phyloP scores from a whole-genome alignment of 2,329 filamentous ascomycete species.

The Amesomyces nigricolor region DNA sequence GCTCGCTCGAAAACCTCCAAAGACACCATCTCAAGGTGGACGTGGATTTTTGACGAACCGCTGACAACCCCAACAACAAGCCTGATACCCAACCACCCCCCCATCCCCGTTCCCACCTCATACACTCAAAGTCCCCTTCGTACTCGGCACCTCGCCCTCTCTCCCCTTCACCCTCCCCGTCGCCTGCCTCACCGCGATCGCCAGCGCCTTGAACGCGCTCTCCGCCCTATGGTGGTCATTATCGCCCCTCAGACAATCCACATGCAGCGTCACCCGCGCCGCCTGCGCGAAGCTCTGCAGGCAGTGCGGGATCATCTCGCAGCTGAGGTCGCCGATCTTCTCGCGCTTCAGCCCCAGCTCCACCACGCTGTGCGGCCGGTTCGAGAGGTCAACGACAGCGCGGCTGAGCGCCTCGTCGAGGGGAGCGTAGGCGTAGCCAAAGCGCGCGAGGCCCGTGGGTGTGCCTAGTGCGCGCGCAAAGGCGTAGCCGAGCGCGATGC shows the following conservation, averaged over 20 bases:
- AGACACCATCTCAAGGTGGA: too few species aligned
- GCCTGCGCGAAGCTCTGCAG: conserved; percentile 90
- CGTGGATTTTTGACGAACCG: too few species aligned
- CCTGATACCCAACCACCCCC: not conserved
- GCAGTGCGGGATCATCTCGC: conserved; percentile 96
- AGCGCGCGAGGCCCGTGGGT: conserved; percentile 77
- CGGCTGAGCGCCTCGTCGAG: conserved; percentile 93
- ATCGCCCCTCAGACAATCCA: conserved; percentile 81
- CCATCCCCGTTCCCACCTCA: conserved; percentile 28
- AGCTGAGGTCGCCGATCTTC: conserved; percentile 87
- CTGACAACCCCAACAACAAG: too few species aligned
- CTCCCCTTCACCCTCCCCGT: conserved; percentile 68
- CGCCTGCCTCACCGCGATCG: conserved; percentile 75
- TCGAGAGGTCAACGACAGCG: conserved; percentile 90
- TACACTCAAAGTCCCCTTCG: conserved; percentile 79
- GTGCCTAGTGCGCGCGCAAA: conserved; percentile 76
- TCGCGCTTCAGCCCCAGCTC: conserved; percentile 82
- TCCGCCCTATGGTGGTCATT: conserved; percentile 97
- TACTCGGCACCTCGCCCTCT: conserved; percentile 91
- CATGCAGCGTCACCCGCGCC: conserved; percentile 86
- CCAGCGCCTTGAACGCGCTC: conserved; percentile 94
- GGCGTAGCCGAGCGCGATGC: conserved; percentile 79
- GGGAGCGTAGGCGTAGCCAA: conserved; percentile 86
- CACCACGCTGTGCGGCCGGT: conserved; percentile 79
- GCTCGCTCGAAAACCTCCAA: too few species aligned